These are phyloP conservation scores for Saturnispora sanitii DNA, from an alignment of 805 yeast genomes.

Conservation along the genomic window DNA sequence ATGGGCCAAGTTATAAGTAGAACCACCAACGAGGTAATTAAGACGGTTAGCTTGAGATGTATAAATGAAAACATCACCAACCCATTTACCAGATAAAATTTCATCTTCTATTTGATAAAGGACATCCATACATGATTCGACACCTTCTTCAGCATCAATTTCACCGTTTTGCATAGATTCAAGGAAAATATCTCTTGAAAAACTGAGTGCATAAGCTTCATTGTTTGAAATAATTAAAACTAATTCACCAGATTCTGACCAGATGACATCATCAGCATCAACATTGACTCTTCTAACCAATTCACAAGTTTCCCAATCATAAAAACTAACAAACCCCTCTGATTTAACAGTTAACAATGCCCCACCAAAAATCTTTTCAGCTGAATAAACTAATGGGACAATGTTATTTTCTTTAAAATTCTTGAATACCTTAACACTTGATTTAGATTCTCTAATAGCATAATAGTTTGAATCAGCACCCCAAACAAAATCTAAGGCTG, in stretches of 20 bases:
- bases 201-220: constrained; percentile 69
- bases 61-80: constrained; percentile 93
- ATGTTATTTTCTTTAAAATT: constrained; percentile 72
- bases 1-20: constrained; percentile 84
- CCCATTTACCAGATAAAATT: constrained; percentile 86
- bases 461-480: constrained; percentile 80
- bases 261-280: constrained; percentile 69
- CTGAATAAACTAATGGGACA: constrained; percentile 57
- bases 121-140: constrained; percentile 78
- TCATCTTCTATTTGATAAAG: constrained; percentile 73
- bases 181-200: constrained; percentile 55
- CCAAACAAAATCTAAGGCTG: constrained; percentile 90
- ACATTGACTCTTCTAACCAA: constrained; percentile 86
- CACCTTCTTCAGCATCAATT: constrained; percentile 75
- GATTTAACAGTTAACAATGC: constrained; percentile 78
- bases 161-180: constrained; percentile 50
- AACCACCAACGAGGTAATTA: constrained; percentile 92
- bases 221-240: constrained; percentile 66
- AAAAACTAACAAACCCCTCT: constrained; percentile 77
- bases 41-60: constrained; percentile 81
- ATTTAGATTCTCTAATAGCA: constrained; percentile 67
- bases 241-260: constrained; percentile 92
- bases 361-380: constrained; percentile 81
- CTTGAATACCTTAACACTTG: constrained; percentile 60
- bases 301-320: constrained; percentile 86